phyloP scores from a whole-genome alignment of 169 alveolate species.

The Cryptosporidium viatorum region DNA sequence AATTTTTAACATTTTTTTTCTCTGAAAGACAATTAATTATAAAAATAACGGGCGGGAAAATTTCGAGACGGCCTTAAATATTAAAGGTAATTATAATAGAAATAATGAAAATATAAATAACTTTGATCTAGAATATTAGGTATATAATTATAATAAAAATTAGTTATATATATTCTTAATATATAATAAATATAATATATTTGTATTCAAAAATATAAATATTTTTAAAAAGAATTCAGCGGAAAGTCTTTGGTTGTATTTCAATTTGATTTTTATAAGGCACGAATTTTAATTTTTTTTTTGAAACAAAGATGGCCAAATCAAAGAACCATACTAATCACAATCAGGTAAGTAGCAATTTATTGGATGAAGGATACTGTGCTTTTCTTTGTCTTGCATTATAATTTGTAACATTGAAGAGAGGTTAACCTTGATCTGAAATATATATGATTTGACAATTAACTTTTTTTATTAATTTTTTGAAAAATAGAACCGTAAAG shows the following conservation, averaged over 20 bases:
- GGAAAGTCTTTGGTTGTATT: background rate
- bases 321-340: conserved; percentile 91
- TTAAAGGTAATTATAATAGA: background rate
- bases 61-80: background rate
- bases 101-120: background rate
- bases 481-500: conserved; percentile 83
- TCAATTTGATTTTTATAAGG: background rate
- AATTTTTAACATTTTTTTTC: background rate
- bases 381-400: background rate
- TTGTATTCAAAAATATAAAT: no score
- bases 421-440: background rate
- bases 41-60: background rate
- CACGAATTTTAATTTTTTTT: background rate
- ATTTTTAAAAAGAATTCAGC: background rate
- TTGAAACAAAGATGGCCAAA: conserved; percentile 83
- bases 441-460: background rate
- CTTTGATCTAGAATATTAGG: background rate
- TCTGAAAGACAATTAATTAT: background rate
- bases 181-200: no score
- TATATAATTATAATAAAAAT: background rate
- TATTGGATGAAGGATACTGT: background rate
- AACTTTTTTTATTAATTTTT: background rate
- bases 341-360: conserved; percentile 83
- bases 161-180: background rate
- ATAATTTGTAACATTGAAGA: background rate